Evolutionary conservation across 768 basidiomycete genomes (phyloP).

Genomic region (Hydnum rufescens): DNA sequence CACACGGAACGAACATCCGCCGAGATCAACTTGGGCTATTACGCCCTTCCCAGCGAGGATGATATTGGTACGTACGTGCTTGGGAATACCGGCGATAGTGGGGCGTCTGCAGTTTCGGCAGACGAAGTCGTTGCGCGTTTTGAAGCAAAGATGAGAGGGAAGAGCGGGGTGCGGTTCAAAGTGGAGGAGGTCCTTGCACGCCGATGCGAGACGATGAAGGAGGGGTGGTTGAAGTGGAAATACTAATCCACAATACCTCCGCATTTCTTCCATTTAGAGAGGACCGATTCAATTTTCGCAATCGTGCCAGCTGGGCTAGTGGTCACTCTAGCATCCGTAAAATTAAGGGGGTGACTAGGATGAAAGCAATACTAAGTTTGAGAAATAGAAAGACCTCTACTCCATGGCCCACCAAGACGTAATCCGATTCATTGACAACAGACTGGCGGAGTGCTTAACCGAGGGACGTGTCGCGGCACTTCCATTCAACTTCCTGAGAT

Average conservation of each 20-base stretch:
- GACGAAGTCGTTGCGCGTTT: slow-evolving; percentile 45
- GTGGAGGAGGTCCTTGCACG: slow-evolving; percentile 55
- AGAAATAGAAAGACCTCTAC: neutral
- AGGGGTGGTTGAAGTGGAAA: slow-evolving; percentile 13
- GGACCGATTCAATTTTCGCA: too few relatives aligned
- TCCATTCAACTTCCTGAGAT: neutral
- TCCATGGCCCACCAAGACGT: neutral
- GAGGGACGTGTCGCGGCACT: neutral
- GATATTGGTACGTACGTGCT: slow-evolving; percentile 48
- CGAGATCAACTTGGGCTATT: slow-evolving; percentile 20
- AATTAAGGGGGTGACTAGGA: neutral
- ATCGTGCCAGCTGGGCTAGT: too few relatives aligned
- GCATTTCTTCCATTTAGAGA: too few relatives aligned
- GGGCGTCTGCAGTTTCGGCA: slow-evolving; percentile 36
- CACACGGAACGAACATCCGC: slow-evolving; percentile 17
- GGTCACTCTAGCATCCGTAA: neutral
- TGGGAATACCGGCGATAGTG: slow-evolving; percentile 42
- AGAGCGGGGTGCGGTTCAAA: slow-evolving; percentile 52
- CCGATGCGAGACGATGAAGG: slow-evolving; percentile 39
- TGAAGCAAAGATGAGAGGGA: slow-evolving; percentile 28
- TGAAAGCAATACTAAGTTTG: neutral
- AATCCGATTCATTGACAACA: neutral
- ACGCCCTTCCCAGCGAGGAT: slow-evolving; percentile 57
- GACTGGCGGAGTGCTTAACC: neutral
- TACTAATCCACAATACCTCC: neutral